These are phyloP conservation scores for Tetrapisispora nanseiensis DNA, from an alignment of 805 yeast species.

Conservation along the genomic window DNA sequence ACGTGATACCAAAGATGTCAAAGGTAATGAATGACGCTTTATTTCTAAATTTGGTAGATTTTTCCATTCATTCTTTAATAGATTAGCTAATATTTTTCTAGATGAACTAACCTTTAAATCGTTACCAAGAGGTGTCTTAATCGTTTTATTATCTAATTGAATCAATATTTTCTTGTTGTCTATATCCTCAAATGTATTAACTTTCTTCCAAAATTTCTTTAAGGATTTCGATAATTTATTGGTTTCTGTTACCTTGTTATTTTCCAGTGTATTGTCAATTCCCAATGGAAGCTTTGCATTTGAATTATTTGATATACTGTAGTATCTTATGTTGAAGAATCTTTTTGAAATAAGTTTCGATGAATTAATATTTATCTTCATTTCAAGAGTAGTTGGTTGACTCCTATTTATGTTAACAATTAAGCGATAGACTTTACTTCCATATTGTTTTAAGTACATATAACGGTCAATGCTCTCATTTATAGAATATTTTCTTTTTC, in stretches of 20 bases:
- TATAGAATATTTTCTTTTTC: no score
- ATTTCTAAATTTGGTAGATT: slow-evolving; percentile 55
- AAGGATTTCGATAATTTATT: slow-evolving; percentile 61
- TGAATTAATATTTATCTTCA: neutral
- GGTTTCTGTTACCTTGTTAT: slow-evolving; percentile 49
- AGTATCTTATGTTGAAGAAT: neutral
- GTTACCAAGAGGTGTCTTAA: slow-evolving; percentile 79
- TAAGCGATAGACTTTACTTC: no score
- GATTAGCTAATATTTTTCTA: slow-evolving; percentile 55
- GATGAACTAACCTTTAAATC: slow-evolving; percentile 51
- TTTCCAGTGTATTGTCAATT: slow-evolving; percentile 36
- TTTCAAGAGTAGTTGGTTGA: no score
- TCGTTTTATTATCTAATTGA: slow-evolving; percentile 62
- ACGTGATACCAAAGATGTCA: slow-evolving; percentile 80
- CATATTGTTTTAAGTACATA: no score
- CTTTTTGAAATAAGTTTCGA: no score
- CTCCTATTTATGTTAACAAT: no score
- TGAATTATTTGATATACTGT: neutral
- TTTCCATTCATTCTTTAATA: slow-evolving; percentile 84
- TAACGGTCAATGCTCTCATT: no score
- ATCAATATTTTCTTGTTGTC: slow-evolving; percentile 37
- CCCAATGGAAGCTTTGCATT: slow-evolving; percentile 17
- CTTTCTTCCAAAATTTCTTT: slow-evolving; percentile 75
- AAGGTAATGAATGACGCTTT: slow-evolving; percentile 48
- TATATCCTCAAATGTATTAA: slow-evolving; percentile 29